These are phyloP conservation scores for Aureobasidium sp. DNA, from an alignment of 2,329 filamentous ascomycete genomes.

Conservation along the genomic window DNA sequence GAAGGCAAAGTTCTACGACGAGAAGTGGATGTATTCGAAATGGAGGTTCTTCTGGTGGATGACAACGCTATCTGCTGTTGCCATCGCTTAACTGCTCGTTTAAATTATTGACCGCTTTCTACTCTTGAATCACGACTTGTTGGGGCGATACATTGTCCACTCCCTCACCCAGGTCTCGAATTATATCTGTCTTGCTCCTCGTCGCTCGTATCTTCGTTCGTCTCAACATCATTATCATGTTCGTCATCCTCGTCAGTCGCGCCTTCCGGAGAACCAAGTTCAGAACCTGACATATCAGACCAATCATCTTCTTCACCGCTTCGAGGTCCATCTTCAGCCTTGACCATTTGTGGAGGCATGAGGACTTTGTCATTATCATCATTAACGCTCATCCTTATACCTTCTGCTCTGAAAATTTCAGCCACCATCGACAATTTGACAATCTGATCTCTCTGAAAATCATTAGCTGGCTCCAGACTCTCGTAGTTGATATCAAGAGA, in stretches of 20 bases:
- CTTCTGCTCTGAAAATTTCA: not conserved
- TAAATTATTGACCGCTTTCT: not conserved
- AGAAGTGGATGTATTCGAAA: not conserved
- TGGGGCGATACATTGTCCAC: not conserved
- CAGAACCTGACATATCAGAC: not conserved
- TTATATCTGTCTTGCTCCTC: not conserved
- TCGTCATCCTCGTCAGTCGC: not conserved
- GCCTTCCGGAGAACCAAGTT: not conserved
- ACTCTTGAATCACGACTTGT: not conserved
- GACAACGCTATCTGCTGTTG: not conserved
- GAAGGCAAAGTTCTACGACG: not conserved
- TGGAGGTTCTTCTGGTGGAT: conserved; percentile 5
- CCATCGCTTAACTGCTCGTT: not conserved
- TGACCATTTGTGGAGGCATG: not conserved
- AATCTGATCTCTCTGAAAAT: not conserved
- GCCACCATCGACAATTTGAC: not conserved
- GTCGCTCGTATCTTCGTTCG: not conserved
- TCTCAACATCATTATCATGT: not conserved
- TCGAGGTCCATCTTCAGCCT: not conserved
- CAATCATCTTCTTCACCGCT: not conserved
- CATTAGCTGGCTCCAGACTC: not conserved
- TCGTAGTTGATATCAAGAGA: not conserved
- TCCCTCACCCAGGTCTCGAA: not conserved
- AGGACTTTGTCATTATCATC: not conserved
- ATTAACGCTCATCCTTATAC: not conserved